Evolutionary conservation across 805 yeast species (phyloP).

Genomic region (Pichia scutulata): DNA sequence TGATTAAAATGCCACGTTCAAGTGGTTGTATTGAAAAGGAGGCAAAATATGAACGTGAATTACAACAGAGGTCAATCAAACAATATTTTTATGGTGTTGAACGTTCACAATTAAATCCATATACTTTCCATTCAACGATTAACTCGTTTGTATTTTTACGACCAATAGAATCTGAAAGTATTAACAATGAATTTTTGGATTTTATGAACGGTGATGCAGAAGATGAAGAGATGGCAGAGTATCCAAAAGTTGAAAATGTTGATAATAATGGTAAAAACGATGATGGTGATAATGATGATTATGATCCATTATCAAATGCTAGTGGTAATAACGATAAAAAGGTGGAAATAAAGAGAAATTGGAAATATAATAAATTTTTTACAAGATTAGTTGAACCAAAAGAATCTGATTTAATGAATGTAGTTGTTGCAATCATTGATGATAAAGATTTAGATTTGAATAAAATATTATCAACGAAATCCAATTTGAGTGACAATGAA

Average conservation of each 20-base stretch:
- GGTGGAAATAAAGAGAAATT: not conserved
- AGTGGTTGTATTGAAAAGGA: conserved; percentile 75
- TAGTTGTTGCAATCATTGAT: conserved; percentile 41
- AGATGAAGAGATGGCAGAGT: conserved; percentile 3
- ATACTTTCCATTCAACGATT: conserved; percentile 66
- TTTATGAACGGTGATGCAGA: conserved; percentile 23
- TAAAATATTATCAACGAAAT: not conserved
- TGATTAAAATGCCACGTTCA: conserved; percentile 60
- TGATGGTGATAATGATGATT: conserved; percentile 18
- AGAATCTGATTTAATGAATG: conserved; percentile 55
- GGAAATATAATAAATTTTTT: conserved; percentile 7
- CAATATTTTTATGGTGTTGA: conserved; percentile 85
- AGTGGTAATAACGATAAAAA: no score
- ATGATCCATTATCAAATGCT: conserved; percentile 28
- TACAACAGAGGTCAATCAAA: conserved; percentile 69
- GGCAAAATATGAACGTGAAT: conserved; percentile 56
- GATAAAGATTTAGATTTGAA: conserved; percentile 16
- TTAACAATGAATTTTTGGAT: conserved; percentile 14
- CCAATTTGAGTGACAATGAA: conserved; percentile 22
- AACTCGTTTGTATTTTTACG: conserved; percentile 55
- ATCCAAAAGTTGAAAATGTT: conserved; percentile 2
- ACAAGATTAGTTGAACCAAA: conserved; percentile 12
- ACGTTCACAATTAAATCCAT: conserved; percentile 69
- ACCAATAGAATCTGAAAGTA: conserved; percentile 31
- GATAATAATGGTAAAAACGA: conserved; percentile 13